Base-by-base conservation (phyloP, 768 basidiomycete species). In the Pleurotus eryngii region DNA sequence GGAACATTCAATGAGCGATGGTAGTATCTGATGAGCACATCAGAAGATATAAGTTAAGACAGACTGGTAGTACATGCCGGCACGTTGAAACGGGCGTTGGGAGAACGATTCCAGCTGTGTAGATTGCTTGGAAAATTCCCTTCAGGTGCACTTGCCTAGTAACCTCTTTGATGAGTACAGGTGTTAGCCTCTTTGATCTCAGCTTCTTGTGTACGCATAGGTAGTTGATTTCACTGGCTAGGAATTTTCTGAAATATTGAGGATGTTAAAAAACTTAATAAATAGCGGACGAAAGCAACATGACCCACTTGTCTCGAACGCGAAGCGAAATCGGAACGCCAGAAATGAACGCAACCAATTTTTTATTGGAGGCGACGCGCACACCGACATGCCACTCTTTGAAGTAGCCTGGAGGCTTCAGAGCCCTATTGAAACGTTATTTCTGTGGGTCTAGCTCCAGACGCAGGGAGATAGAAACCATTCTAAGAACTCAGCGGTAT, bases 151-250 rank as follows among this genome's bases (percentile, higher is more conserved):
- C 90, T 67, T 92, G 92, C 18, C 97, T 81, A 0, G 97, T 98
- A 22, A 98, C 89, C 67, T 99, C 97, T 69, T 97, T 97, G 74
- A 99, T 98, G 49, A 99, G 80, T 11, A 98, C 92, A 0, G 97
- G 97, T 0, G 97, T 88, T 20, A 98, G 77, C 40, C 97, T 89
- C 70, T 98, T 98, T 0, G 93, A 91, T 15, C 97, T 89, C 37
- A 98, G 76, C 72, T 97, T 98, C 77, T 99, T 99, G 81, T 97
- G 95, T 1, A 98, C 87, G 65, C 94, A 96, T 49, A 99, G 87
- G 72, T 92, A 98, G 71, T 98, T 99, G 76, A 99, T 95, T 72
- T 98, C 97, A 68, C 86, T 87, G 42, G 86, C 84, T 26, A 72
- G 74, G 66, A 98, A 80, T 4, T 77, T 72, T 46, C 91, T 95